Base-by-base conservation (phyloP, 192 early-diverging fungal species). In the Spizellomyces punctatus region DNA sequence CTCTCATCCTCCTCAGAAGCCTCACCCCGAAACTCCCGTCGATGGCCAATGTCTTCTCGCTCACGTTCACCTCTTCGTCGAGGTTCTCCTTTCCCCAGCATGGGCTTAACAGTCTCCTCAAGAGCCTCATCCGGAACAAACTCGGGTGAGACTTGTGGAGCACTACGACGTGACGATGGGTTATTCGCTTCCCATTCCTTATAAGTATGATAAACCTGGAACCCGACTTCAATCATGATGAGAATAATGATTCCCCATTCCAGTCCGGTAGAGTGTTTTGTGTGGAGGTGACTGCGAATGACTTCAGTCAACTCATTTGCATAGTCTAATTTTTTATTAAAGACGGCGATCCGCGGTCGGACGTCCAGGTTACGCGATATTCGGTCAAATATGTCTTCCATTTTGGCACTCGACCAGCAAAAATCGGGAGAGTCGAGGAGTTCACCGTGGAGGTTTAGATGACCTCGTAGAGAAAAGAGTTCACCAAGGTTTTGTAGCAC, bases 301-400 rank as follows among this genome's bases (percentile, higher is more conserved):
- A 87, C 78, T 45, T 83, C 79, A 3, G 84, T 79, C 9, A 89
- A 64, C 68, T 89, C 88, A 74, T 88, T 88, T 27, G 88, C 88
- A 66, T 89, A 89, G 62, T 89, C 88, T n/a, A 89, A 77, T 72
- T 89, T 89, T 69, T 86, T 84, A 76, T 89, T 89, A 57, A 85
- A 84, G 22, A 88, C 68, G 43, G 72, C 73, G 46, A 88, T 89
- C 19, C 88, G 72, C 1, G 84, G 71, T n/a, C 76, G 67, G 10
- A 89, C 78, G 69, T 89, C 88, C 17, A 89, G 74, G 59, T 86
- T 86, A 10, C 80, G 67, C 10, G 75, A 78, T 10, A 86, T 78
- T 8, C 64, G 46, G 22, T 77, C 70, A 74, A 88, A 89, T 45
- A 59, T 78, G 7, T 77, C 71, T 67, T 87, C 88, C 78, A 89